Percentiles rank a stretch among this genome's conserved stretches.
These are phyloP conservation scores for Phytopythium boreale DNA, from an alignment of 352 stramenopile genomes.

Conservation along the genomic window DNA sequence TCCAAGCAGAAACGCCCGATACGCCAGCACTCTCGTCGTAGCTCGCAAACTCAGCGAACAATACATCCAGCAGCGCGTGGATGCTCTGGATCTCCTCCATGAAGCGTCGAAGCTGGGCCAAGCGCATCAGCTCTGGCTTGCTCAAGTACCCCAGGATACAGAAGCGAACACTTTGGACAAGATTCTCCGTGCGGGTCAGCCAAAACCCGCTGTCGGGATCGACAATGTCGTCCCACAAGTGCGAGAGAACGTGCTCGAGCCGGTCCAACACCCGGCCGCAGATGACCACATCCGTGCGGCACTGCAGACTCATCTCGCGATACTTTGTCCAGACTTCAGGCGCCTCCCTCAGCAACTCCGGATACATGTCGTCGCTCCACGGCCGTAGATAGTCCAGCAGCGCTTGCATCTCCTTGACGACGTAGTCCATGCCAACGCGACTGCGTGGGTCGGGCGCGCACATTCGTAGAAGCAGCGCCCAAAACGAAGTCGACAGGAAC, in stretches of 20 bases:
- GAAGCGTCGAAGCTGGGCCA: constrained; percentile 23
- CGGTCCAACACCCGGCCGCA: constrained; percentile 22
- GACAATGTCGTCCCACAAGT: constrained; percentile 22
- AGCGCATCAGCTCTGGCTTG: constrained; percentile 18
- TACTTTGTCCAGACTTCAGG: constrained; percentile 28
- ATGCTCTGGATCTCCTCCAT: constrained; percentile 24
- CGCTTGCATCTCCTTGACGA: constrained; percentile 16
- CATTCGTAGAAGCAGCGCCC: constrained; percentile 14
- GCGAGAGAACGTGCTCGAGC: constrained; percentile 21
- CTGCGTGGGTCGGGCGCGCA: constrained; percentile 4
- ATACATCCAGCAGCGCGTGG: constrained; percentile 21
- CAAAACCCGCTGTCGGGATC: constrained; percentile 18
- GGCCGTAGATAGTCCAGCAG: constrained; percentile 16
- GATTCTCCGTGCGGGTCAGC: constrained; percentile 28
- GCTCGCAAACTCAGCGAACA: constrained; percentile 23
- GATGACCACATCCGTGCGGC: constrained; percentile 17
- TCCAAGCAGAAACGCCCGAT: constrained; percentile 12
- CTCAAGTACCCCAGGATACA: constrained; percentile 20
- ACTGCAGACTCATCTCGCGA: constrained; percentile 18
- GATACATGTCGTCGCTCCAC: constrained; percentile 30
- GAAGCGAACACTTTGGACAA: constrained; percentile 26
- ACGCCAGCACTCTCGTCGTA: constrained; percentile 1
- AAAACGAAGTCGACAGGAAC: constrained; percentile 1
- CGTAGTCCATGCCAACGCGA: constrained; percentile 17
- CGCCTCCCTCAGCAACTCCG: constrained; percentile 22